Evolutionary conservation across 2,329 filamentous ascomycete genomes (phyloP), one percentile per base, ranked within the genome.

Genomic region (Alternaria atra): DNA sequence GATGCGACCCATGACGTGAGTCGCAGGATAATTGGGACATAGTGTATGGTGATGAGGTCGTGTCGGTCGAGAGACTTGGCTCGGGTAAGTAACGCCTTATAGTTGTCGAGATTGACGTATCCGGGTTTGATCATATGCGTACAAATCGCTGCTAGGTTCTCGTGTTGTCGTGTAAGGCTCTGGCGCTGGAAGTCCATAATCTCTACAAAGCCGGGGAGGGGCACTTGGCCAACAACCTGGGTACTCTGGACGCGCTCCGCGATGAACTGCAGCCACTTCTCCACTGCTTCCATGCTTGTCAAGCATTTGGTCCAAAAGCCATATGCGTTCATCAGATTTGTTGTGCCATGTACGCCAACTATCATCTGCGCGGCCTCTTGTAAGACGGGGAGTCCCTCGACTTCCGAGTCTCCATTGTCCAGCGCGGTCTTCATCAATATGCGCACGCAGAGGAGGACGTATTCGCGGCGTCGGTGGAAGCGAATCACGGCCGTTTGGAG

Each of bases 101-200:
- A 94, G 73, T 97, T 93, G 35, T 88, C 84, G 5, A 87, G 80
- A 44, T 86, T 87, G 2, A 89, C 90, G 69, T 91, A 90, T 55
- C 89, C 87, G 66, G 88, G 90, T 70, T 94, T 92, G 63, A 97
- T 87, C 55, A 95, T 86, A 62, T 91, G 89, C 63, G 89, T 89
- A 52, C 96, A 81, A 54, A 97, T 91, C n/a, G 93, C 86, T 12
- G 90, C 90, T 15, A 99, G 83, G 15, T 91, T 88, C 75, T 99
- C 94, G 75, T 99, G 96, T 77, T 99, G 94, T 72, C 92, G 90
- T 23, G 90, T 88, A 52, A 99, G 84, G 72, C 92, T 96, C 67
- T 87, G 83, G 44, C 90, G 88, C 71, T 97, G 92, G 71, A 92
- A 91, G 69, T 94, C 90, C 63, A 97, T 86, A 4, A 90, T 90